Evolutionary conservation across 2,329 filamentous ascomycete genomes (phyloP), one percentile per base, ranked within the genome.

Genomic region (Calonectria montana): DNA sequence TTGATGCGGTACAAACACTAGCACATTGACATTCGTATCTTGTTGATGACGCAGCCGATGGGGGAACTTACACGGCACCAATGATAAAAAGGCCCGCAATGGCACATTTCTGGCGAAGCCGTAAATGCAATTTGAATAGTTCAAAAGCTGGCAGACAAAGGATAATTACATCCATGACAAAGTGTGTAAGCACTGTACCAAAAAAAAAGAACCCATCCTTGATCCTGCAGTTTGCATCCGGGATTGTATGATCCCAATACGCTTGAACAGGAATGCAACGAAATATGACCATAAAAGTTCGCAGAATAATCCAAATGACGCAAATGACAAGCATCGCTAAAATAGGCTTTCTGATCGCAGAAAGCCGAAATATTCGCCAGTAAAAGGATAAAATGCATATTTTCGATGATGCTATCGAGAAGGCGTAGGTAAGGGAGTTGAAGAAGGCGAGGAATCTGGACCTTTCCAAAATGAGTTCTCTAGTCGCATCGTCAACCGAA

Each of bases 261-360:
- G 76, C 78, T 4, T 81, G 79, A 1, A 84, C 74, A 0, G 83
- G 83, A 12, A 81, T 43, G 53, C 82, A 84, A 25, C 80, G 80
- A 25, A 84, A 84, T 4, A 80, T 79, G 0, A 78, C 77, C 61
- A 83, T 75, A 39, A 83, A 81, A 0, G 79, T 82, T 2, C 80
- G 72, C 2, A 82, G 67, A 7, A 78, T 73, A 15, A 82, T 71
- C 81, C 81, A 82, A 9, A 77, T 67, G 9, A 66, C 35, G 2
- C 75, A 78, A 4, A 74, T 62, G 1, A n/a, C 73, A 0, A 80
- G 70, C 45, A 82, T 70, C 2, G 79, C 45, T 8, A 75, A 66
- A 21, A 82, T 82, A 0, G 80, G 77, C 1, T 79, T 73, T 16
- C 77, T 77, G 21, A 82, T 81, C 8, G 71, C 69, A 0, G 80